phyloP scores from a whole-genome alignment of 208 protist species.

The Naegleria gruberi region DNA sequence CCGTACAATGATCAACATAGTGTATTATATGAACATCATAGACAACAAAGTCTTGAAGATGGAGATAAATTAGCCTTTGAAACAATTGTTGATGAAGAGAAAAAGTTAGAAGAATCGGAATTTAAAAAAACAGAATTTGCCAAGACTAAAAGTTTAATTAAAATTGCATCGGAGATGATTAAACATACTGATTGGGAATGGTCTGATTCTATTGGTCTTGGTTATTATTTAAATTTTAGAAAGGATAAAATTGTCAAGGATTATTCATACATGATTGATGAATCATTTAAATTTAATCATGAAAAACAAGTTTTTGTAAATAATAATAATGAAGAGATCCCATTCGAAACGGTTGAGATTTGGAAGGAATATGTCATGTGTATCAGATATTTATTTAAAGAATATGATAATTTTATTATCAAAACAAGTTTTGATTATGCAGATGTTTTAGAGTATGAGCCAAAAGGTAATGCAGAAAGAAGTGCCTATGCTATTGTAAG shows the following conservation, averaged over 20 bases:
- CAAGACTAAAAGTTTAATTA: background rate
- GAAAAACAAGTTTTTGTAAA: background rate
- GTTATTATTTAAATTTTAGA: constrained; percentile 5
- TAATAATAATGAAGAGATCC: background rate
- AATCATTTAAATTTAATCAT: background rate
- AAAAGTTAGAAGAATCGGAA: background rate
- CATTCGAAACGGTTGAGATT: background rate
- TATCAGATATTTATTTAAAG: background rate
- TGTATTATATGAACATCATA: background rate
- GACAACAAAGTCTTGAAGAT: background rate
- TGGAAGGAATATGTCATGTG: background rate
- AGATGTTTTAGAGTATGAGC: background rate
- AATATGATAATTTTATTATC: background rate
- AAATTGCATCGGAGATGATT: background rate
- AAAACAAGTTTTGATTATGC: background rate
- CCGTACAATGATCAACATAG: background rate
- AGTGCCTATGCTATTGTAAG: background rate
- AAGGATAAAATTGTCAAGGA: background rate
- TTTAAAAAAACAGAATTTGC: background rate
- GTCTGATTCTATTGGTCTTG: background rate
- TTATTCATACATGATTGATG: background rate
- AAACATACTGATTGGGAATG: background rate
- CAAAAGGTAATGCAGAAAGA: background rate
- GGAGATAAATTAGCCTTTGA: background rate
- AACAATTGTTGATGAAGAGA: background rate